Evolutionary conservation across 768 basidiomycete genomes (phyloP).

Genomic region (Boletus tylopilopsis): DNA sequence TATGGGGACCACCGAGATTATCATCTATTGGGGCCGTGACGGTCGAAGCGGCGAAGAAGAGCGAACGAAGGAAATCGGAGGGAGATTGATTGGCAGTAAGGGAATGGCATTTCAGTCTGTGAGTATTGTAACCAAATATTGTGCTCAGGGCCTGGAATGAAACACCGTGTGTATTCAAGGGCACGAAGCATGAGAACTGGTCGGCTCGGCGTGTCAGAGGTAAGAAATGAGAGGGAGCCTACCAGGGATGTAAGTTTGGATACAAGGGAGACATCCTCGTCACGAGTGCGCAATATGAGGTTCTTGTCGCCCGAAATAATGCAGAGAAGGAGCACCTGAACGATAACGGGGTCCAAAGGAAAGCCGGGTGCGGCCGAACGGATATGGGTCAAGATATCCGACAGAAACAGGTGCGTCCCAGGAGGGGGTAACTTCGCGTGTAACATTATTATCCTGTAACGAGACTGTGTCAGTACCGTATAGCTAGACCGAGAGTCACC

Average conservation of each 20-base stretch:
- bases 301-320: conserved; percentile 60
- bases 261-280: conserved; percentile 61
- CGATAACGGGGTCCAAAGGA: conserved; percentile 58
- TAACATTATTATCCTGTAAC: too few relatives aligned
- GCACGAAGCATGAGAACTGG: conserved; percentile 4
- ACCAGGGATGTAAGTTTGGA: conserved; percentile 58
- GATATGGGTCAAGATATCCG: conserved; percentile 45
- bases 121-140: conserved; percentile 56
- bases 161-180: not conserved
- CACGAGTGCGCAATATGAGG: conserved; percentile 59
- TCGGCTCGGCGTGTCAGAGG: conserved; percentile 2
- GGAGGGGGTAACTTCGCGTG: conserved; percentile 35
- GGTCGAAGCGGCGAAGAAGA: conserved; percentile 34
- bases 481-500: not conserved
- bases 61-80: conserved; percentile 32
- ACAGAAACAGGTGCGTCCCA: conserved; percentile 48
- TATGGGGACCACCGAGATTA: conserved; percentile 7
- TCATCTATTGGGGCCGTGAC: conserved; percentile 15
- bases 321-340: conserved; percentile 65
- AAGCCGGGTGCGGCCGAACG: conserved; percentile 42
- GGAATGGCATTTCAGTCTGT: conserved; percentile 50
- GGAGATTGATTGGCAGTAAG: conserved; percentile 15
- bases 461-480: too few relatives aligned
- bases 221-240: conserved; percentile 7
- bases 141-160: conserved; percentile 50